These are phyloP conservation scores for Rubia yunnanensis DNA, from an alignment of 257 asterid species.

Conservation along the genomic window DNA sequence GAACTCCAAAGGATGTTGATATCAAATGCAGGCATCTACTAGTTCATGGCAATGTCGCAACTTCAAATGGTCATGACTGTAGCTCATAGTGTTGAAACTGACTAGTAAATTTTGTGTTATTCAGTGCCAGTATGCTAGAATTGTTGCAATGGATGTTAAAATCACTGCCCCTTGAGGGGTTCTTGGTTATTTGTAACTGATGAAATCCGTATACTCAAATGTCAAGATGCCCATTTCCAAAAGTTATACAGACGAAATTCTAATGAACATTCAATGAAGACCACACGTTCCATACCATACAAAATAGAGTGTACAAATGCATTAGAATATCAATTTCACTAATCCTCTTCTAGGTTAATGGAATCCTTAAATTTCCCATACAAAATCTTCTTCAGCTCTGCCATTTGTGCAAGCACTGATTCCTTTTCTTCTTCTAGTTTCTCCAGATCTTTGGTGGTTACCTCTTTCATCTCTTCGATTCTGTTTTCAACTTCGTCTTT, in stretches of 20 bases:
- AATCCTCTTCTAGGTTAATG: slow-evolving; percentile 90
- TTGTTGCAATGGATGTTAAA: too few species aligned
- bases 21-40: too few species aligned
- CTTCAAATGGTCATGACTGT: too few species aligned
- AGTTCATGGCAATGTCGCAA: too few species aligned
- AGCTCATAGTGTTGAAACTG: too few species aligned
- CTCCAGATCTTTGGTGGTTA: slow-evolving; percentile 55
- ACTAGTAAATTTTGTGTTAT: too few species aligned
- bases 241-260: background rate
- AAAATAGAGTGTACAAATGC: background rate
- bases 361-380: slow-evolving; percentile 83
- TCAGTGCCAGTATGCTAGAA: too few species aligned
- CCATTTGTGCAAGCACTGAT: slow-evolving; percentile 61
- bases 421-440: slow-evolving; percentile 72
- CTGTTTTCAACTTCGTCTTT: slow-evolving; percentile 80
- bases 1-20: too few species aligned
- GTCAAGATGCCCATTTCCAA: background rate
- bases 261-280: background rate
- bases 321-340: background rate
- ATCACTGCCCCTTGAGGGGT: too few species aligned
- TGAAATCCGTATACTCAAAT: too few species aligned
- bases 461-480: slow-evolving; percentile 72
- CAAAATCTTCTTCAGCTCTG: slow-evolving; percentile 63
- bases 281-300: background rate
- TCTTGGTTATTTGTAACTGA: too few species aligned